Evolutionary conservation across 129 eudicot species (phyloP).

Genomic region (Flaveria sonorensis): DNA sequence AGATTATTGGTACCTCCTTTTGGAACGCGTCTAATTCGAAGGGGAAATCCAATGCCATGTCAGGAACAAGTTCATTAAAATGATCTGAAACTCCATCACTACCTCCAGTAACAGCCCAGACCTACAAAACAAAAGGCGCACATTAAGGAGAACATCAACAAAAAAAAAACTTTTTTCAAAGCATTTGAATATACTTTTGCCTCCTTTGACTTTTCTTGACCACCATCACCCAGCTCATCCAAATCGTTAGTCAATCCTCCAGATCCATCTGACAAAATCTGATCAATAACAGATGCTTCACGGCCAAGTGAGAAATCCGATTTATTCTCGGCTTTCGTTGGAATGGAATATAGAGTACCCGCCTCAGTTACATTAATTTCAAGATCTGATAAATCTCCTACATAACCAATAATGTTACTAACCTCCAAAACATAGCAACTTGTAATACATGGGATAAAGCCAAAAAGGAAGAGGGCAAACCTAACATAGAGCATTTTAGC

Average conservation of each 20-base stretch:
- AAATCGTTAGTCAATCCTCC: conserved; percentile 36
- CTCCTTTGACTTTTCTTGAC: conserved; percentile 61
- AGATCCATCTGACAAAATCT: conserved; percentile 68
- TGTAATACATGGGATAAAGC: neutral
- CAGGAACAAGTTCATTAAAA: conserved; percentile 95
- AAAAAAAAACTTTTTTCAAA: neutral
- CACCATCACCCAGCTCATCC: conserved; percentile 45
- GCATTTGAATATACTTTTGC: conserved; percentile 35
- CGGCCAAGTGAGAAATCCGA: conserved; percentile 20
- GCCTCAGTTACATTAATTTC: conserved; percentile 41
- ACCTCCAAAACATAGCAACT: conserved; percentile 25
- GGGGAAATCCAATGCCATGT: conserved; percentile 92
- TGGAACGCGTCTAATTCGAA: conserved; percentile 92
- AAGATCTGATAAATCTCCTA: conserved; percentile 41
- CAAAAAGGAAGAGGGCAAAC: neutral
- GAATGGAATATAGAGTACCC: conserved; percentile 30
- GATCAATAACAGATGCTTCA: conserved; percentile 69
- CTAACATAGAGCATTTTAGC: neutral
- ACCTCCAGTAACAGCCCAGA: conserved; percentile 82
- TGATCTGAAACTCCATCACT: conserved; percentile 59
- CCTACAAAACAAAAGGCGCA: conserved; percentile 46
- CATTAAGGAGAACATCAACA: conserved; percentile 23
- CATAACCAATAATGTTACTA: conserved; percentile 31
- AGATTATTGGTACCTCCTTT: conserved; percentile 70
- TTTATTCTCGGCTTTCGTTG: conserved; percentile 41